These are phyloP conservation scores for Seiridium unicorne DNA, from an alignment of 2,329 filamentous ascomycete genomes.

Conservation along the genomic window DNA sequence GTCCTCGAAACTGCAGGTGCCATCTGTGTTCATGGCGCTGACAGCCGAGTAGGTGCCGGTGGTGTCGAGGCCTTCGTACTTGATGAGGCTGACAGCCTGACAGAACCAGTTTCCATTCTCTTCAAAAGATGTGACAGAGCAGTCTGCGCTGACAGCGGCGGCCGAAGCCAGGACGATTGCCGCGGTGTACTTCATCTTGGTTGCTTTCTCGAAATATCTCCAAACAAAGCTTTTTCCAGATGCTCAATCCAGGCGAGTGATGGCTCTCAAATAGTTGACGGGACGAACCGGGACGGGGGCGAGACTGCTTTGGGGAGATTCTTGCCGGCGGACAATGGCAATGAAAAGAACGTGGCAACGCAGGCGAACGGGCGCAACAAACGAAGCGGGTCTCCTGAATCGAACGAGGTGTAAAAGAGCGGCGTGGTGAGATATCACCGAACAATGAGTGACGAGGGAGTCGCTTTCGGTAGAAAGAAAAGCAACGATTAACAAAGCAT, in stretches of 20 bases:
- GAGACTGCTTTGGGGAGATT: background rate
- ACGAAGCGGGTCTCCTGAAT: slow-evolving; percentile 15
- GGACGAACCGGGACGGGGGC: background rate
- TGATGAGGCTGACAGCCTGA: slow-evolving; percentile 61
- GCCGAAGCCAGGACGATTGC: slow-evolving; percentile 11
- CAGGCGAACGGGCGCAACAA: slow-evolving; percentile 12
- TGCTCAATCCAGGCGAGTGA: background rate
- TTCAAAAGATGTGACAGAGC: slow-evolving; percentile 19
- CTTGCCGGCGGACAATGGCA: slow-evolving; percentile 11
- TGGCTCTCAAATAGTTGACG: background rate
- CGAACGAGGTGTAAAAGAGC: slow-evolving; percentile 24
- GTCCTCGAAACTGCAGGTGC: slow-evolving; percentile 52
- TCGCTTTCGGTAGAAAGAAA: slow-evolving; percentile 24
- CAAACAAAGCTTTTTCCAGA: slow-evolving; percentile 14
- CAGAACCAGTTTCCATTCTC: slow-evolving; percentile 65
- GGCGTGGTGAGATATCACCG: slow-evolving; percentile 28
- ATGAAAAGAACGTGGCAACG: slow-evolving; percentile 21
- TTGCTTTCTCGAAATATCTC: background rate
- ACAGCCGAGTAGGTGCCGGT: slow-evolving; percentile 65
- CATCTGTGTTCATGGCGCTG: slow-evolving; percentile 50
- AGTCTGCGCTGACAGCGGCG: slow-evolving; percentile 9
- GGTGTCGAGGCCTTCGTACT: slow-evolving; percentile 62
- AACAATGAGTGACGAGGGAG: slow-evolving; percentile 25
- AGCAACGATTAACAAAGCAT: slow-evolving; percentile 12
- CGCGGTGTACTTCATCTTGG: slow-evolving; percentile 13